Base-by-base conservation (phyloP, 169 alveolate genomes). In the Cryptosporidium sp. region DNA sequence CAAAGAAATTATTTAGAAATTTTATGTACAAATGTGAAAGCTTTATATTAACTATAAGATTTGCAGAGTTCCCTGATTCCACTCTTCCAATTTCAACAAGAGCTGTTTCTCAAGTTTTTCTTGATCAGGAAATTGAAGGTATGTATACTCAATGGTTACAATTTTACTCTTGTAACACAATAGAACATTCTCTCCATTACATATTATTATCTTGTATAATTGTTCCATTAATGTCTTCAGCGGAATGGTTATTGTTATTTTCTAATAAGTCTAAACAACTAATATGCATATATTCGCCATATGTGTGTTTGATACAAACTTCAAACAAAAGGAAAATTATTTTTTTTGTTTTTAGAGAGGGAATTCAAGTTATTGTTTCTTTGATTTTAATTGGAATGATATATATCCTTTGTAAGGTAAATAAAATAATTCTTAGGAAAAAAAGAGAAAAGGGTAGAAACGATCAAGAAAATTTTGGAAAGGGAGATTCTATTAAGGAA, bases 61-160 rank as follows among this genome's bases (percentile, higher is more conserved):
- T 80, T 21, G 69, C 86, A 29, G 86, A 73, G 33, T 73, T 73
- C 18, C 70, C 48, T 0, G 70, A 73, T 35, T 73, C 86, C 2
- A 59, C 86, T 31, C 71, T 73, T 35, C 86, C 86, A 21, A 52
- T 73, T 35, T 73, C 86, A 55, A 73, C 86, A 5, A 73, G 61
- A 59, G 65, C 89, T 21, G 59, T 80, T 41, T 62, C 89, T 14
- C 89, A 80, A 50, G 89, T 61, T 10, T 80, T 80, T 80, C 68
- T 59, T 43, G 75, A 80, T 69, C 89, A 80, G 18, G 89, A 80
- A 62, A 61, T 80, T 65, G 89, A 80, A 29, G 89, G 89, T 6
- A 59, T 80, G 48, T 80, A 80, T 65, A 37, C 59, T 1, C 89
- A 80, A 62, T 80, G 89, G 89, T 45, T 80, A 10, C 89, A 62